These are phyloP conservation scores for Jackrogersella minutella DNA, from an alignment of 495 filamentous ascomycete genomes.

Conservation along the genomic window DNA sequence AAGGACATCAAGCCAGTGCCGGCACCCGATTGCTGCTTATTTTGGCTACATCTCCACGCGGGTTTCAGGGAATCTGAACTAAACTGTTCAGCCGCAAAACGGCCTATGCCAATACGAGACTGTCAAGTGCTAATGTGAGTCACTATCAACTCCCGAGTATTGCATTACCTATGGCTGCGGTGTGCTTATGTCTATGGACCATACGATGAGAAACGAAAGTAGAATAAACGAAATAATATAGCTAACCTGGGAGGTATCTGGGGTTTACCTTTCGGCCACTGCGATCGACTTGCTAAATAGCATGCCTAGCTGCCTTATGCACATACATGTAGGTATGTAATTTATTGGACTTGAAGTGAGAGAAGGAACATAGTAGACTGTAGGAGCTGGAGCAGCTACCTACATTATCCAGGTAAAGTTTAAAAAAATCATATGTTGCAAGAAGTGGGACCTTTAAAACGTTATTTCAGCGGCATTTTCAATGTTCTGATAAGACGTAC, in stretches of 20 bases:
- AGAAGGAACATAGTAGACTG: too few relatives aligned
- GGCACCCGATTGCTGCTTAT: slow-evolving; percentile 1
- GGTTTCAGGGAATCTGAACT: neutral
- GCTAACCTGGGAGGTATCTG: too few relatives aligned
- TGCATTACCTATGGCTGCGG: too few relatives aligned
- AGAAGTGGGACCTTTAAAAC: slow-evolving; percentile 9
- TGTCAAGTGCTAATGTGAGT: neutral
- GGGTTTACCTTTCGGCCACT: neutral
- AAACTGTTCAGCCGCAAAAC: neutral
- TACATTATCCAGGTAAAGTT: too few relatives aligned
- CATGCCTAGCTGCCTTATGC: neutral
- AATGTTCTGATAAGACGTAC: neutral
- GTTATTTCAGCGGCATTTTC: slow-evolving; percentile 26
- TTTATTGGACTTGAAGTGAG: too few relatives aligned
- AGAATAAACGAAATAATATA: too few relatives aligned
- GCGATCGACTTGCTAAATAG: neutral
- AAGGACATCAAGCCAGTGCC: too few relatives aligned
- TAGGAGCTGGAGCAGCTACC: too few relatives aligned
- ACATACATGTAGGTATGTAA: neutral
- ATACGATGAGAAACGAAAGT: too few relatives aligned
- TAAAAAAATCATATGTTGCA: neutral
- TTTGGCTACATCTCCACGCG: slow-evolving; percentile 5
- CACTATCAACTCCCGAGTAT: neutral
- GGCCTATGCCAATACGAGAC: neutral
- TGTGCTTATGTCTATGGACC: too few relatives aligned